Percentiles rank a stretch among this genome's conserved stretches.
These are phyloP conservation scores for Solanum sitiens DNA, from an alignment of 257 asterid genomes.

Conservation along the genomic window DNA sequence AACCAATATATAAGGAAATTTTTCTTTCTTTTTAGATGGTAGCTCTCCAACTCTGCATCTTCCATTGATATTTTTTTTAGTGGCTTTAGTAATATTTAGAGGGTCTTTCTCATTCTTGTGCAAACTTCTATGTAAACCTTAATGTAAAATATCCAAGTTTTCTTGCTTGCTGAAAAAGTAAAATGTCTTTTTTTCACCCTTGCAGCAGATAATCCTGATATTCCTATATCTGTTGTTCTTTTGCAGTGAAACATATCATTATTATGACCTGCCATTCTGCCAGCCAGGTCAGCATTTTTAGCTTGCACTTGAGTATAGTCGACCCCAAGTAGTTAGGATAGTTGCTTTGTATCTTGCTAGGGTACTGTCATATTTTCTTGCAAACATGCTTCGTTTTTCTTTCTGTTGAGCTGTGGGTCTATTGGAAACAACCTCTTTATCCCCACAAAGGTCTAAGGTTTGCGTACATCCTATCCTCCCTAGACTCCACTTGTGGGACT, in stretches of 20 bases:
- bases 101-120: neutral
- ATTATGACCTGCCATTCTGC: slow-evolving; percentile 83
- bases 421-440: neutral
- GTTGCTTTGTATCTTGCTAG: neutral
- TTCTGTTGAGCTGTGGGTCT: neutral
- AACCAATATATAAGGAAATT: neutral
- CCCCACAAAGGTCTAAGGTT: neutral
- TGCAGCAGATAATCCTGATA: neutral
- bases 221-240: slow-evolving; percentile 13
- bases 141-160: neutral
- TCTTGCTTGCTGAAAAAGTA: neutral
- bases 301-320: slow-evolving; percentile 2
- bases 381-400: neutral
- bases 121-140: neutral
- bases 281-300: slow-evolving; percentile 64
- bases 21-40: neutral
- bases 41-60: neutral
- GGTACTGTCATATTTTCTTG: neutral
- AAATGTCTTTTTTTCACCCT: neutral
- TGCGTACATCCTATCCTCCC: neutral
- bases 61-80: neutral
- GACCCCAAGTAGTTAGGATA: neutral
- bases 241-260: slow-evolving; percentile 92
- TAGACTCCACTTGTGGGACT: neutral
- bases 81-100: neutral